phyloP scores from a whole-genome alignment of 345 rosid genomes.

The Heritiera littoralis region DNA sequence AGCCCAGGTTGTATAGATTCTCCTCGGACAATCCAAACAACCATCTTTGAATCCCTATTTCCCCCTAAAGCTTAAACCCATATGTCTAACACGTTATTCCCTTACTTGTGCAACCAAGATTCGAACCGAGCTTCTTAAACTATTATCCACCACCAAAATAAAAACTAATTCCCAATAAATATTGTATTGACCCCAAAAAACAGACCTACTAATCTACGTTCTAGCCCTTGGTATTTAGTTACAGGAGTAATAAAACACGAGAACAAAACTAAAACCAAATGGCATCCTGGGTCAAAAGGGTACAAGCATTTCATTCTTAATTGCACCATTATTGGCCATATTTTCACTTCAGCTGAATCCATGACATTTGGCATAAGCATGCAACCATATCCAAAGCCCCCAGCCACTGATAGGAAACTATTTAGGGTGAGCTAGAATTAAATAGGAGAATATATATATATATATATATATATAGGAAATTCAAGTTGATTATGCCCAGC shows the following conservation, averaged over 20 bases:
- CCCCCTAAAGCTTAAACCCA: not conserved
- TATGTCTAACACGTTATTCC: not conserved
- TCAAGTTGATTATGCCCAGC: not conserved
- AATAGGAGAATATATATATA: not conserved
- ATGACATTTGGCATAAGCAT: not conserved
- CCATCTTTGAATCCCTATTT: not conserved
- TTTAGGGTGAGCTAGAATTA: not conserved
- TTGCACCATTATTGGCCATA: not conserved
- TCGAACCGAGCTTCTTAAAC: not conserved
- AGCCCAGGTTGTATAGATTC: not conserved
- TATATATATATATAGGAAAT: not conserved
- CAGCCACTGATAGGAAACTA: not conserved
- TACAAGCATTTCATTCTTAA: not conserved
- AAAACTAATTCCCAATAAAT: not conserved
- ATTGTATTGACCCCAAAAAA: not conserved
- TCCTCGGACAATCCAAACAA: not conserved
- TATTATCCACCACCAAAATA: not conserved
- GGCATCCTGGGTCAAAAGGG: not conserved
- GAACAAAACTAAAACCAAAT: not conserved
- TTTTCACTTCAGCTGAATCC: not conserved
- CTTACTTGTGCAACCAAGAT: not conserved
- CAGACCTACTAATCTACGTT: not conserved
- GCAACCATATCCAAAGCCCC: not conserved
- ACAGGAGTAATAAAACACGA: not conserved
- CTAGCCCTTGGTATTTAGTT: not conserved